Conservation (phyloP, 2,329 filamentous ascomycete species). For the Parafenestella ontariensis region DNA sequence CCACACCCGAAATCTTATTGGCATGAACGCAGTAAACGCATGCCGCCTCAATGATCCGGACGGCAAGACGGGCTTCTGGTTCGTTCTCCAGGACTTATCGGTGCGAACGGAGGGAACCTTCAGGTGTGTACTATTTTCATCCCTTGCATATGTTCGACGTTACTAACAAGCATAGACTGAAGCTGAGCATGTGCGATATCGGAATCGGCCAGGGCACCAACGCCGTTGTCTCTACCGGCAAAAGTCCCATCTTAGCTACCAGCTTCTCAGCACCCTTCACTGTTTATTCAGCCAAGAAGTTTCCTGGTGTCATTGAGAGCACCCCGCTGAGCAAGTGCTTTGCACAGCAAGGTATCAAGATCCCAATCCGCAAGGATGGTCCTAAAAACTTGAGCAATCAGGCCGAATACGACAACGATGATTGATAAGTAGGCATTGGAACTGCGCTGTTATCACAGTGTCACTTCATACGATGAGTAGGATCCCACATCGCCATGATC, state of each 20-base stretch:
- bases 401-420: constrained; percentile 50
- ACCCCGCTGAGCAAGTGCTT: constrained; percentile 91
- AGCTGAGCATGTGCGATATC: constrained; percentile 85
- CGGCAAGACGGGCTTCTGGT: constrained; percentile 91
- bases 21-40: constrained; percentile 86
- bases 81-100: constrained; percentile 92
- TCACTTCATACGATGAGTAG: background rate
- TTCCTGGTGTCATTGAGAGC: constrained; percentile 95
- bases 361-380: constrained; percentile 91
- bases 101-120: constrained; percentile 93
- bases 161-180: constrained; percentile 57
- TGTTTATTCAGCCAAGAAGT: constrained; percentile 97
- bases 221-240: constrained; percentile 74
- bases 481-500: background rate
- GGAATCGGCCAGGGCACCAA: constrained; percentile 60
- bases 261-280: constrained; percentile 90
- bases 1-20: constrained; percentile 93
- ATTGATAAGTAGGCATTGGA: too few species aligned
- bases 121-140: constrained; percentile 64
- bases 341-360: constrained; percentile 93
- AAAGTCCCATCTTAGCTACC: constrained; percentile 81
- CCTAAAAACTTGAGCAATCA: constrained; percentile 55
- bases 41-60: constrained; percentile 80
- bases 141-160: background rate
- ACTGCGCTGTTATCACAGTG: too few species aligned